Conservation (phyloP, 192 early-diverging fungal species). For the Umbelopsis isabellina region DNA sequence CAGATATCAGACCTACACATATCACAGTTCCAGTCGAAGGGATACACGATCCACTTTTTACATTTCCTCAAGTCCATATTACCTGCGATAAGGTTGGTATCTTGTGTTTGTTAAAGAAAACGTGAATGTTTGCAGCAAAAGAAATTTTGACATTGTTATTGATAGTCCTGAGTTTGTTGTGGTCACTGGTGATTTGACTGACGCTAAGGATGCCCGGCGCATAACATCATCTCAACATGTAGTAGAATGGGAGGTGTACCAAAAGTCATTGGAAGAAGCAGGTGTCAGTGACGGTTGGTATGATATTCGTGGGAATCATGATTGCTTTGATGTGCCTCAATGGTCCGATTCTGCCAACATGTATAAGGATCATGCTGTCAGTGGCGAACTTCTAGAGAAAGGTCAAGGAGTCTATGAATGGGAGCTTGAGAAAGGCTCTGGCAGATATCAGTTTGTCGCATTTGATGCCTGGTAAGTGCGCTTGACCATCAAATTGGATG, state of each 20-base stretch:
- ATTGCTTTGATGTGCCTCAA: constrained; percentile 81
- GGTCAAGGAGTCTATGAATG: constrained; percentile 57
- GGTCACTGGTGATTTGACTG: constrained; percentile 87
- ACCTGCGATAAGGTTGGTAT: constrained; percentile 58
- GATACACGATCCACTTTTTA: constrained; percentile 78
- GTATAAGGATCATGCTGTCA: constrained; percentile 59
- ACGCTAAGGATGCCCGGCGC: constrained; percentile 75
- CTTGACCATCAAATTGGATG: neutral
- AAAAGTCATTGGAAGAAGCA: constrained; percentile 54
- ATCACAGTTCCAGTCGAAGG: constrained; percentile 64
- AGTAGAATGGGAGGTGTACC: constrained; percentile 85
- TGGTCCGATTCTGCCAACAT: constrained; percentile 65
- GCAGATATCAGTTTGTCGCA: constrained; percentile 83
- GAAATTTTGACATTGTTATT: constrained; percentile 5
- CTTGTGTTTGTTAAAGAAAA: neutral
- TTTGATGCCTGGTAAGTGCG: constrained; percentile 72
- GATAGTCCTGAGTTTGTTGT: constrained; percentile 76
- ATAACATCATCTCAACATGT: constrained; percentile 73
- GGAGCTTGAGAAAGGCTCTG: constrained; percentile 65
- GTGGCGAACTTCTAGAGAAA: constrained; percentile 33
- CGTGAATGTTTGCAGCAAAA: neutral
- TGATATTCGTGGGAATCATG: constrained; percentile 94
- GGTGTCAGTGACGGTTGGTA: constrained; percentile 65
- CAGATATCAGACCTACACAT: constrained; percentile 89
- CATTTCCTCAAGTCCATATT: constrained; percentile 74